Conservation (phyloP, 768 basidiomycete species). For the Lactifluus pinguis region DNA sequence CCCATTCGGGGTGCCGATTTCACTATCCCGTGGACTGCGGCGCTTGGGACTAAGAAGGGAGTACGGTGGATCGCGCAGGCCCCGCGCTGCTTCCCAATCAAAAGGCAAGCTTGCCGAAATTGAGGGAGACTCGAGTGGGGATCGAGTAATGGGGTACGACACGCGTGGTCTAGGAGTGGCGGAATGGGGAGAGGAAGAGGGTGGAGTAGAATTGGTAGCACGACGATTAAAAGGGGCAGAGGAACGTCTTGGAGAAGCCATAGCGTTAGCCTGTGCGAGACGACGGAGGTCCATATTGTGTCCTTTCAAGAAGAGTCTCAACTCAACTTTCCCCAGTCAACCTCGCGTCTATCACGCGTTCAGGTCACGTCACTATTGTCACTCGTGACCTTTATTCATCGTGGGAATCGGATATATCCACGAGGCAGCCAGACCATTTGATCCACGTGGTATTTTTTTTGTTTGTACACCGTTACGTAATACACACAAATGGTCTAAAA, state of each 20-base stretch:
- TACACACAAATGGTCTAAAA: slow-evolving; percentile 18
- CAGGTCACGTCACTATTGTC: slow-evolving; percentile 1
- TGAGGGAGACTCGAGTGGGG: slow-evolving; percentile 59
- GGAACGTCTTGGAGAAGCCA: slow-evolving; percentile 32
- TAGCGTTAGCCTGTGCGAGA: slow-evolving; percentile 39
- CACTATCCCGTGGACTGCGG: slow-evolving; percentile 33
- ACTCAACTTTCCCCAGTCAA: not conserved
- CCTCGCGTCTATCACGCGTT: slow-evolving; percentile 11
- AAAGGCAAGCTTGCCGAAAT: slow-evolving; percentile 70
- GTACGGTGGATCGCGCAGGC: slow-evolving; percentile 63
- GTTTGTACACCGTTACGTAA: slow-evolving; percentile 23
- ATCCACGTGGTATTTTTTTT: slow-evolving; percentile 22
- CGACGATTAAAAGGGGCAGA: slow-evolving; percentile 9
- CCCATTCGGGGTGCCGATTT: slow-evolving; percentile 21
- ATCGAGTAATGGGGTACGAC: slow-evolving; percentile 42
- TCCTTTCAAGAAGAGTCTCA: not conserved
- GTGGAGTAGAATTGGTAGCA: slow-evolving; percentile 24
- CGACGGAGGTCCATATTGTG: slow-evolving; percentile 40
- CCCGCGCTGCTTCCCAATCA: slow-evolving; percentile 82
- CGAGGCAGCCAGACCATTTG: not conserved
- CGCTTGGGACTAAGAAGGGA: slow-evolving; percentile 46
- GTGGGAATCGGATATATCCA: slow-evolving; percentile 14
- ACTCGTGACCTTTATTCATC: not conserved
- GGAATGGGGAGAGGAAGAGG: slow-evolving; percentile 19
- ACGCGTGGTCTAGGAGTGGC: slow-evolving; percentile 39